Conservation (phyloP, 176 grass and related monocot genomes). For the Oryza officinalis region DNA sequence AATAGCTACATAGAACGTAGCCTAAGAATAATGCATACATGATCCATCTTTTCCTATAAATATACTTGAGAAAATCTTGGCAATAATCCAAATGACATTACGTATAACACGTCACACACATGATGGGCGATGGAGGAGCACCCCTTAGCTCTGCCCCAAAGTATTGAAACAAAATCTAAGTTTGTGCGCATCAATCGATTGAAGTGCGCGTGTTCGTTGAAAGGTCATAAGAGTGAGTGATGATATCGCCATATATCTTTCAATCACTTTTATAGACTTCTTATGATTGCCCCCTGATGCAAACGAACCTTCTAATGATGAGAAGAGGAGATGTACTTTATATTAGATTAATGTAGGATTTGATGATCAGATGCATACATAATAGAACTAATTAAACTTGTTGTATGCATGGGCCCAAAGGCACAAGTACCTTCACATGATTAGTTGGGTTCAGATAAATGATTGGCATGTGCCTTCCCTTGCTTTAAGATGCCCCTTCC, state of each 20-base stretch:
- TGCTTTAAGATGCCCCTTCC: conserved; percentile 47
- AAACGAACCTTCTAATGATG: conserved; percentile 43
- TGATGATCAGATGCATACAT: conserved; percentile 25
- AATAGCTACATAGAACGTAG: too few relatives aligned
- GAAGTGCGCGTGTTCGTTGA: conserved; percentile 40
- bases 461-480: conserved; percentile 73
- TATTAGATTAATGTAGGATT: conserved; percentile 15
- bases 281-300: conserved; percentile 62
- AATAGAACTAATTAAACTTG: not conserved
- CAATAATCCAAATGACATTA: not conserved
- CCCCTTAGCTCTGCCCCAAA: conserved; percentile 28
- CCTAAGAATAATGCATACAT: not conserved
- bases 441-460: conserved; percentile 58
- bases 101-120: not conserved
- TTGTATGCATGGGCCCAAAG: conserved; percentile 24
- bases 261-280: conserved; percentile 31
- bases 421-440: conserved; percentile 66
- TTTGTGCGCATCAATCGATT: conserved; percentile 12
- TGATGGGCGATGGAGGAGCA: not conserved
- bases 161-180: conserved; percentile 41
- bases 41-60: not conserved
- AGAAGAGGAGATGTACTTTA: conserved; percentile 14
- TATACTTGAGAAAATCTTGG: not conserved
- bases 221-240: conserved; percentile 22
- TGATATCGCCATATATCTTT: conserved; percentile 33